Evolutionary conservation across 768 basidiomycete genomes (phyloP), one percentile per base, ranked within the genome.

Genomic region (Galerina sulciceps): DNA sequence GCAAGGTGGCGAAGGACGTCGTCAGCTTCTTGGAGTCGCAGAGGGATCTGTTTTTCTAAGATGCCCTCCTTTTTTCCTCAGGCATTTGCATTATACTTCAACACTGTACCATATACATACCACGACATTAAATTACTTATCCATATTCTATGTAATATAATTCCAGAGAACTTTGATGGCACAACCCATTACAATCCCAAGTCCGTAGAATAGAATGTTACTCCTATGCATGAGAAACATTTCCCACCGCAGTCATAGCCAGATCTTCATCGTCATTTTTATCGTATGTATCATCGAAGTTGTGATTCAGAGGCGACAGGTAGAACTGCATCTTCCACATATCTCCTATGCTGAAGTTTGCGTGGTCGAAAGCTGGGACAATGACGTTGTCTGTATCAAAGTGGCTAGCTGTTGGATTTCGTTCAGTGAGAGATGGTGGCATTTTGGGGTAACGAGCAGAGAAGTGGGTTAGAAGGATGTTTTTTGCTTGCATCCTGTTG

Each of bases 391-490:
- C 75, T 26, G 58, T 41, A 53, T 60, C 47, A 57, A 35, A 43
- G 37, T 61, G 38, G 46, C 58, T 49, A 46, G 69, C 37, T 57
- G 55, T 26, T 15, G 63, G 46, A 1, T 22, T 17, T 13, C 45
- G 43, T 44, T 50, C 61, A 13, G 75, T 68, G 10, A 79, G 72
- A 4, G 81, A 75, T 22, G 84, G 85, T 3, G 93, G 93, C 69
- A 96, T 78, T 65, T 91, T 94, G 15, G 96, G 94, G 72, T 96
- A 96, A 26, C 95, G 88, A 40, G 92, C 92, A 10, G 95, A 97
- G 75, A 98, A 98, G 71, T 98, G 96, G 0, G 94, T 99, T 18
- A 99, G 82, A n/a, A 98, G 83, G 41, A 93, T 81, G 61, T 93
- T 87, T 53, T 86, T 76, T 1, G 94, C 94, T 10, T 83, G 79